Conservation (phyloP, 768 basidiomycete species). For the Kwoniella dejecticola region DNA sequence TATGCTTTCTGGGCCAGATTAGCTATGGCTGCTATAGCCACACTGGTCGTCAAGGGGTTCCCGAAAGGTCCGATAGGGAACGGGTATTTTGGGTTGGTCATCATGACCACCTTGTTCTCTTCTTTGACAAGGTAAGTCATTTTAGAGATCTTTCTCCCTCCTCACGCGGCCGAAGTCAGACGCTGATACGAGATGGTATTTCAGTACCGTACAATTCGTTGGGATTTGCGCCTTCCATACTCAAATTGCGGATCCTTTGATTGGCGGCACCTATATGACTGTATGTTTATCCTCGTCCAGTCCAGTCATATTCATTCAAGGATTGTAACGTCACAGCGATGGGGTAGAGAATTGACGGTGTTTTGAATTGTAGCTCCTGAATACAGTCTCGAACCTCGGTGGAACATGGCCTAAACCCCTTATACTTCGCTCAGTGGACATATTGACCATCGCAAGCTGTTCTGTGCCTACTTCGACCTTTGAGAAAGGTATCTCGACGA, state of each 20-base stretch:
- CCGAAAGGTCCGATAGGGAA: conserved; percentile 60
- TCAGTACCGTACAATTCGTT: conserved; percentile 99
- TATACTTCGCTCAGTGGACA: conserved; percentile 93
- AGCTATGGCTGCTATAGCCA: conserved; percentile 69
- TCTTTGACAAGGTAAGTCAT: conserved; percentile 77
- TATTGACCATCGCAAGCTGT: conserved; percentile 82
- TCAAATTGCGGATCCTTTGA: conserved; percentile 89
- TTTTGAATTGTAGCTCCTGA: conserved; percentile 67
- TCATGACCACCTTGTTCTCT: conserved; percentile 76
- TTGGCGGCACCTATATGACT: conserved; percentile 99
- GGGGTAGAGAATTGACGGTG: too few relatives aligned
- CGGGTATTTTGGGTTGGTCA: conserved; percentile 75
- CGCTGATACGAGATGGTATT: not conserved
- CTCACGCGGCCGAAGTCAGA: not conserved
- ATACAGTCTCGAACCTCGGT: conserved; percentile 90
- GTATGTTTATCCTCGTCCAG: too few relatives aligned
- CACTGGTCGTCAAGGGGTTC: conserved; percentile 79
- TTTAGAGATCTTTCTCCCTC: not conserved
- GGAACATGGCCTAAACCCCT: conserved; percentile 97
- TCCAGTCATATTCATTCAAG: too few relatives aligned
- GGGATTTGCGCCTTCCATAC: conserved; percentile 99
- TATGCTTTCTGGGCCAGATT: conserved; percentile 87
- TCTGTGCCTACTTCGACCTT: conserved; percentile 13
- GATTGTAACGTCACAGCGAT: too few relatives aligned
- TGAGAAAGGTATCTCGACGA: conserved; percentile 1